These are phyloP conservation scores for Uronychia binucleata DNA, from an alignment of 73 alveolate genomes.

Conservation along the genomic window DNA sequence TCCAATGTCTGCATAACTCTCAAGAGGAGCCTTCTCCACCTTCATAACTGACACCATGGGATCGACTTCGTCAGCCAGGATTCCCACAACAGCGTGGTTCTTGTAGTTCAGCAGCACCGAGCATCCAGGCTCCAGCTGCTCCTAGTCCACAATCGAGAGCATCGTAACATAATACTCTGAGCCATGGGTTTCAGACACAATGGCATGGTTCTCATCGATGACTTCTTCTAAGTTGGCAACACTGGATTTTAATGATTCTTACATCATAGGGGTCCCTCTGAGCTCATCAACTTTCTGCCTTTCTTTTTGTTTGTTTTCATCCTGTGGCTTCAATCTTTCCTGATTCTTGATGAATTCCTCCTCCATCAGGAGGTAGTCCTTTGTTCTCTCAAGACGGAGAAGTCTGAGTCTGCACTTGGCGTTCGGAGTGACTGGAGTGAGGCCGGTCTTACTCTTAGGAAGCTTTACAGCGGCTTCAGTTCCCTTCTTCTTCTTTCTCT, in stretches of 20 bases:
- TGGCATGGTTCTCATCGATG: constrained; percentile 96
- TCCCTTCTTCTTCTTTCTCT: constrained; percentile 79
- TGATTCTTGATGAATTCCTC: constrained; percentile 96
- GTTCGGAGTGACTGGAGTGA: constrained; percentile 74
- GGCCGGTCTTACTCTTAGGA: constrained; percentile 49
- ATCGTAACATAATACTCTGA: constrained; percentile 97
- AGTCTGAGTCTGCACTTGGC: constrained; percentile 91
- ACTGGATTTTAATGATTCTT: neutral
- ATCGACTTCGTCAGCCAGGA: constrained; percentile 98
- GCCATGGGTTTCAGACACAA: constrained; percentile 93
- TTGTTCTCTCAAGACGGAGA: constrained; percentile 85
- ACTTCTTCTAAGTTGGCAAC: constrained; percentile 98
- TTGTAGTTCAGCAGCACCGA: constrained; percentile 94
- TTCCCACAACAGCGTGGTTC: constrained; percentile 95
- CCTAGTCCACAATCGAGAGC: constrained; percentile 98
- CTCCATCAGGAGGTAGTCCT: constrained; percentile 95
- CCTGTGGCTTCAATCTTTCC: constrained; percentile 89
- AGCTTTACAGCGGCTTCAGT: constrained; percentile 68
- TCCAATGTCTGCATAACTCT: constrained; percentile 98
- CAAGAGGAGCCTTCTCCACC: constrained; percentile 98
- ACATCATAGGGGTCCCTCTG: constrained; percentile 96
- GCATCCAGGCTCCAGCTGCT: constrained; percentile 98
- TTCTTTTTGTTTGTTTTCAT: constrained; percentile 91
- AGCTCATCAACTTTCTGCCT: constrained; percentile 91
- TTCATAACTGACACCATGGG: constrained; percentile 99